Conservation (phyloP, 768 basidiomycete species). For the Pholiota conissans region DNA sequence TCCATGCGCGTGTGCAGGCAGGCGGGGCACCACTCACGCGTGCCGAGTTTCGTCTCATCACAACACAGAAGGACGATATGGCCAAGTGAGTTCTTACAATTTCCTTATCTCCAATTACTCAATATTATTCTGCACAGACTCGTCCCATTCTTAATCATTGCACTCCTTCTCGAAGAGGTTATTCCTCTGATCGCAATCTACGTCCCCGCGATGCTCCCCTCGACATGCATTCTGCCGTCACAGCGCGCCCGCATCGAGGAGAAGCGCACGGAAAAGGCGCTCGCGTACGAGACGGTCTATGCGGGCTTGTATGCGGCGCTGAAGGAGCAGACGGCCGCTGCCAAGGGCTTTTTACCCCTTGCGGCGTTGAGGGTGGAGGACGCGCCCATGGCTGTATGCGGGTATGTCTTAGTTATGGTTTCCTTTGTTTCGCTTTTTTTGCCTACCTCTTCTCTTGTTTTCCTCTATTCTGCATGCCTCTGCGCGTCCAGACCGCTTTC, state of each 20-base stretch:
- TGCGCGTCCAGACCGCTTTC: too few species aligned
- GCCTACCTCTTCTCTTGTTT: background rate
- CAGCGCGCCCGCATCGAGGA: conserved; percentile 67
- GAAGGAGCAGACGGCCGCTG: conserved; percentile 26
- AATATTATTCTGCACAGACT: conserved; percentile 45
- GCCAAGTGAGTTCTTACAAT: conserved; percentile 53
- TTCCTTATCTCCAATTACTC: background rate
- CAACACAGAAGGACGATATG: conserved; percentile 64
- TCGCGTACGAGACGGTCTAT: conserved; percentile 36
- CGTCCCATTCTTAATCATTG: conserved; percentile 75
- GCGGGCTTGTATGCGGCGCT: conserved; percentile 34
- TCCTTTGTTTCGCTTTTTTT: background rate
- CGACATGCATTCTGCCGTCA: conserved; percentile 82
- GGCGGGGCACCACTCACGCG: conserved; percentile 68
- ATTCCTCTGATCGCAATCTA: conserved; percentile 85
- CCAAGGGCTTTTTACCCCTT: conserved; percentile 34
- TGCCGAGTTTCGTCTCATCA: conserved; percentile 68
- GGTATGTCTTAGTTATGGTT: conserved; percentile 40
- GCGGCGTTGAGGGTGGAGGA: conserved; percentile 26
- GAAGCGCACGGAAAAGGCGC: conserved; percentile 51
- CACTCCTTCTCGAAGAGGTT: conserved; percentile 75
- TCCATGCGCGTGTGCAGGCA: conserved; percentile 52
- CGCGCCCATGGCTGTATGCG: conserved; percentile 50
- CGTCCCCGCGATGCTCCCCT: conserved; percentile 81
- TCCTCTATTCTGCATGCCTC: background rate